Base-by-base conservation (phyloP, 805 yeast genomes). In the Priceomyces carsonii region DNA sequence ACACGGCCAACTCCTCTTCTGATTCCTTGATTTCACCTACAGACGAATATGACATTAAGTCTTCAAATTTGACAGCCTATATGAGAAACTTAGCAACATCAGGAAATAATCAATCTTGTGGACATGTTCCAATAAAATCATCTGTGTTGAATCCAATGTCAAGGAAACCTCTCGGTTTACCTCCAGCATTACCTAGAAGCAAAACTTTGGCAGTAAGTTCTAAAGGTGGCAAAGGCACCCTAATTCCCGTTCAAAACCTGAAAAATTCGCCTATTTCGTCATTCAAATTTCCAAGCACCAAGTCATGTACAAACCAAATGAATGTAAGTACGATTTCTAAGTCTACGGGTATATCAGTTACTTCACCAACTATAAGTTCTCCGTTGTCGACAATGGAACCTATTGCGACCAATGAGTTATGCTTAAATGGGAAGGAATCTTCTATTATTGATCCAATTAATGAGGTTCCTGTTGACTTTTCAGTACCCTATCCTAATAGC, bases 401-500 rank as follows among this genome's bases (percentile, higher is more conserved):
- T 1, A 42, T 54, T 6, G 51, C 62, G 8, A 55, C 61, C 6
- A 50, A 50, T n/a, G 52, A 53, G 34, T 49, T 56, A 7, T 36
- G 47, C 7, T 30, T 44, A 2, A 47, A 53, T 20, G 29, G 26
- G 6, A 26, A 40, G 26, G 26, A 44, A 21, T 39, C 47, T 9
- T 44, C 55, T 8, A 42, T 55, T 24, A 51, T 62, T 26, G 71
- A 65, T 39, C 64, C 67, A 10, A 65, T 63, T 36, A 63, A 63
- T 38, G 71, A 64, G 36, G 45, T 63, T 2, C 69, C 70, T 5
- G 66, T 61, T 12, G 70, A 65, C 36, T 63, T 63, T 34, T 42
- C 58, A 1, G 54, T 59, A 16, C 60, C 64, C 8, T 40, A 33
- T 18, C 38, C 39, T 13, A 28, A 19, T 20, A 19, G 14, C 24